Percentiles rank a stretch among this genome's conserved stretches.
phyloP scores from a whole-genome alignment of 768 basidiomycete genomes.

The Boletellus sp. region DNA sequence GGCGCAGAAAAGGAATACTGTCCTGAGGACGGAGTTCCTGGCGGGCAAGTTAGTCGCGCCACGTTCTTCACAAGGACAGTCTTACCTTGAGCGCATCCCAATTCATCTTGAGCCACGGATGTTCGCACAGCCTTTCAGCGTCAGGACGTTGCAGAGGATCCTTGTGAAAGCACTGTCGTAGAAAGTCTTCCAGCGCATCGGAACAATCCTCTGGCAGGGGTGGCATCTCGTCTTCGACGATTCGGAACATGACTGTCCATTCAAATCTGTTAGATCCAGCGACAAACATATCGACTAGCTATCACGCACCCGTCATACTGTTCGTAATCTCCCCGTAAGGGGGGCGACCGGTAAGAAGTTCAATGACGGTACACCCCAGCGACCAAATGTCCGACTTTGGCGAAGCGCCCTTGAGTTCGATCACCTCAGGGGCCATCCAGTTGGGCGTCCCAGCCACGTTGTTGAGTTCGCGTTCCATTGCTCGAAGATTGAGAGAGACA shows the following conservation, averaged over 20 bases:
- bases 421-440: slow-evolving; percentile 99
- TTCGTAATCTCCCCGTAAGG: slow-evolving; percentile 90
- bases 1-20: slow-evolving; percentile 90
- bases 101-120: slow-evolving; percentile 83
- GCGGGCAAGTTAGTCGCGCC: neutral
- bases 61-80: neutral
- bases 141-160: slow-evolving; percentile 78
- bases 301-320: slow-evolving; percentile 74
- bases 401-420: slow-evolving; percentile 91
- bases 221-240: slow-evolving; percentile 90
- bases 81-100: slow-evolving; percentile 77
- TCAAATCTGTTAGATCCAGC: neutral
- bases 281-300: slow-evolving; percentile 1
- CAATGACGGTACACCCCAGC: slow-evolving; percentile 89
- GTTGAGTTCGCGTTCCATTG: slow-evolving; percentile 80
- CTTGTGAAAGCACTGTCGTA: slow-evolving; percentile 87
- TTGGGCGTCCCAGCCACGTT: slow-evolving; percentile 94
- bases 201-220: slow-evolving; percentile 82
- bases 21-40: slow-evolving; percentile 88
- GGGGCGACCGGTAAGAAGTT: slow-evolving; percentile 87
- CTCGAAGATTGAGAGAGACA: slow-evolving; percentile 91
- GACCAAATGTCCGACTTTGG: slow-evolving; percentile 95
- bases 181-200: slow-evolving; percentile 71
- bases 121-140: slow-evolving; percentile 83
- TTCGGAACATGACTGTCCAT: slow-evolving; percentile 86